Base-by-base conservation (phyloP, 2,329 filamentous ascomycete species). In the Trichoderma oligosporum region DNA sequence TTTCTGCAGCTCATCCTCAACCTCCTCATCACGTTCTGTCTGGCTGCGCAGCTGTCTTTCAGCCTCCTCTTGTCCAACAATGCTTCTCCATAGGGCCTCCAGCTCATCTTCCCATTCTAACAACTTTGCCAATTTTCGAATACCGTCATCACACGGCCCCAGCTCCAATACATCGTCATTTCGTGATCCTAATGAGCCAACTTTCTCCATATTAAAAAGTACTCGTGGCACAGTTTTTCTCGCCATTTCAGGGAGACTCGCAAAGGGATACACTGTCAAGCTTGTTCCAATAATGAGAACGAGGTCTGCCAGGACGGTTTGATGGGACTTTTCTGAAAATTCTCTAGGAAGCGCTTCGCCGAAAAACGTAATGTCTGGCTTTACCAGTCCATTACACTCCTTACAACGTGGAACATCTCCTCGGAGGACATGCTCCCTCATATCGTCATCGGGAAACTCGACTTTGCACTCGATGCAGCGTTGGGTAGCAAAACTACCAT, bases 291-390 rank as follows among this genome's bases (percentile, higher is more conserved):
- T 86, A 20, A 97, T 81, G 52, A 97, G 87, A 39, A 87, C 82
- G 2, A 97, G 74, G 68, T 96, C 91, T 0, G 90, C 88, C 65
- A 80, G 73, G 1, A 73, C 74, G 0, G 83, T 80, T 11, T 86
- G 71, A 38, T 75, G 60, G 7, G 68, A 64, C 24, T 73, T 69
- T 20, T 70, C 61, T 0, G 67, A 64, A 56, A 77, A 77, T 0
- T 62, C 61, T 36, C 67, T 64, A 0, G 75, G 74, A 2, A 92
- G 73, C 1, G 81, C 72, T 69, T 92, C 91, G 49, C 91, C 91
- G 65, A 96, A 97, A 74, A 97, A 97, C 31, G 96, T 91, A 68
- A 97, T 96, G 66, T 96, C 90, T 0, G 92, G 92, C 74, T 97
- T 97, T 35, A 97, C 90, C 2, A 94, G 75, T 0, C 92, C 92